phyloP scores from a whole-genome alignment of 2,329 filamentous ascomycete species.

The Decorospora gaudefroyi region DNA sequence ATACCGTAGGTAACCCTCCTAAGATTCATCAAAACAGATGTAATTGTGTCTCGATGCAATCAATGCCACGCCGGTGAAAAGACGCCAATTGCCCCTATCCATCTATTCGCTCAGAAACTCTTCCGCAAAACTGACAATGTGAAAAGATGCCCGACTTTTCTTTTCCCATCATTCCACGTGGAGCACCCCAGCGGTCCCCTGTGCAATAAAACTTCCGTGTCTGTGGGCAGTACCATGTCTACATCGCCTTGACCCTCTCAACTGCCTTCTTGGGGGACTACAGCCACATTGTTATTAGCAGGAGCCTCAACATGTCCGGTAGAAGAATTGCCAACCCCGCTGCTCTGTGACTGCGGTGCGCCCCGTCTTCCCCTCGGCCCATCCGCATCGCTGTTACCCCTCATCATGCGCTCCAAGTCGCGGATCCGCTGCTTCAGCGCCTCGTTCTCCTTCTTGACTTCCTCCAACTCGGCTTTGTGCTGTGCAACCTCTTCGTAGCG shows the following conservation, averaged over 20 bases:
- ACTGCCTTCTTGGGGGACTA: conserved; percentile 14
- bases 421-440: conserved; percentile 53
- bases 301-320: conserved; percentile 5
- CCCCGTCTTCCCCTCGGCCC: conserved; percentile 42
- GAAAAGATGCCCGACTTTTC: too few relatives aligned
- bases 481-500: conserved; percentile 52
- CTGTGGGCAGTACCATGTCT: background rate
- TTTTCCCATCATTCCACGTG: too few relatives aligned
- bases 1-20: too few relatives aligned
- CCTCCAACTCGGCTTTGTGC: conserved; percentile 54
- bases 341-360: conserved; percentile 21
- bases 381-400: conserved; percentile 24
- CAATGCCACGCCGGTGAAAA: too few relatives aligned
- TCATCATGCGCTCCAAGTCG: conserved; percentile 52
- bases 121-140: too few relatives aligned
- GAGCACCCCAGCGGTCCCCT: too few relatives aligned
- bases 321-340: conserved; percentile 8
- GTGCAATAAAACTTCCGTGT: too few relatives aligned
- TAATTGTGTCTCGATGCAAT: too few relatives aligned
- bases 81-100: too few relatives aligned
- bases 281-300: conserved; percentile 6
- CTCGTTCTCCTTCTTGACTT: conserved; percentile 57
- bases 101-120: too few relatives aligned
- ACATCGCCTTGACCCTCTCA: conserved; percentile 12
- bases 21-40: too few relatives aligned